A percentile compares a stretch with the other conserved stretches of the same genome.
These are phyloP conservation scores for Paracamarosporium sp. DNA, from an alignment of 2,329 filamentous ascomycete genomes.

Conservation along the genomic window DNA sequence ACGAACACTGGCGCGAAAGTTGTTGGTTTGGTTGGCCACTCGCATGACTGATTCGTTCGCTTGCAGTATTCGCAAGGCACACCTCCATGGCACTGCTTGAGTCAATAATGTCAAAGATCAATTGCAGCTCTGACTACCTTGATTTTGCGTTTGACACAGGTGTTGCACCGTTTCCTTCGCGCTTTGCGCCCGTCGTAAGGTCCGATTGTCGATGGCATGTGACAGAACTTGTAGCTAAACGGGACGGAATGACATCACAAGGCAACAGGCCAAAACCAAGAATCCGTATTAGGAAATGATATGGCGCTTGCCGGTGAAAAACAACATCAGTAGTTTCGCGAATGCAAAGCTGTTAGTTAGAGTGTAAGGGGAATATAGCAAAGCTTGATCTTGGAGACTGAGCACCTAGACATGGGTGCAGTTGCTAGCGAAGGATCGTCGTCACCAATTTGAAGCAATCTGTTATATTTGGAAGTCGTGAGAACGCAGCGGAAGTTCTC, in stretches of 20 bases:
- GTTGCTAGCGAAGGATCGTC: too few species aligned
- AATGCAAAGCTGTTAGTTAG: too few species aligned
- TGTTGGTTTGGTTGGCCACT: slow-evolving; percentile 6
- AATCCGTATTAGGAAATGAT: slow-evolving; percentile 15
- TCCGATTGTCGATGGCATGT: slow-evolving; percentile 25
- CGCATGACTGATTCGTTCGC: slow-evolving; percentile 22
- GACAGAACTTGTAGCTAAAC: background rate
- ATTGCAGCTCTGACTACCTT: too few species aligned
- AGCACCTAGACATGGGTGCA: too few species aligned
- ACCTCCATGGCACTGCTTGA: slow-evolving; percentile 32
- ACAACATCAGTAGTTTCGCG: too few species aligned
- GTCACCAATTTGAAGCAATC: background rate
- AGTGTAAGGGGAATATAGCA: too few species aligned
- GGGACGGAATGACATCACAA: background rate
- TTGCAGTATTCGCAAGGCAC: slow-evolving; percentile 28
- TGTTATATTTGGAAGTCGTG: background rate
- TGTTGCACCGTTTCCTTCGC: slow-evolving; percentile 31
- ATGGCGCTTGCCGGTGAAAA: background rate
- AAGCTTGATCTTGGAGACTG: too few species aligned
- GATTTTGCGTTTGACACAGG: slow-evolving; percentile 33
- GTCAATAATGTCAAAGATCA: too few species aligned
- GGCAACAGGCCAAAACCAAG: background rate
- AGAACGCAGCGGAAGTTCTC: background rate
- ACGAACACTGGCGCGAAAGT: slow-evolving; percentile 24
- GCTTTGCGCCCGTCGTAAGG: slow-evolving; percentile 38